phyloP scores from a whole-genome alignment of 2,329 filamentous ascomycete genomes.

The Cercospora beticola region DNA sequence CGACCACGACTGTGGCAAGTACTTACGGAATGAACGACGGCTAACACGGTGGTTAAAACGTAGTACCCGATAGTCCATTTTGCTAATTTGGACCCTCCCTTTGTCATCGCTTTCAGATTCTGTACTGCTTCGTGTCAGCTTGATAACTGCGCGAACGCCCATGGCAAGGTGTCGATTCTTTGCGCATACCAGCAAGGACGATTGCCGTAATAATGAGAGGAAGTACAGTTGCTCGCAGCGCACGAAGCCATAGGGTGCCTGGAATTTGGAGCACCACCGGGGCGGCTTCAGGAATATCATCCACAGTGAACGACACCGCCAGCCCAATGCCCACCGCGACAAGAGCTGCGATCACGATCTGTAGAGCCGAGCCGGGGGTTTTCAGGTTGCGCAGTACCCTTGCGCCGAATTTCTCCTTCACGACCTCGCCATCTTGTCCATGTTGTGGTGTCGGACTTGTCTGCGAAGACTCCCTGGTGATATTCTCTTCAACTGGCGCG shows the following conservation, averaged over 20 bases:
- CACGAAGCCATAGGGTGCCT: slow-evolving; percentile 52
- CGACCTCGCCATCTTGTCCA: slow-evolving; percentile 1
- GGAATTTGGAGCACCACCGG: slow-evolving; percentile 50
- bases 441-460: neutral
- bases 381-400: slow-evolving; percentile 42
- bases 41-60: slow-evolving; percentile 51
- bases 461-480: slow-evolving; percentile 6
- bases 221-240: slow-evolving; percentile 52
- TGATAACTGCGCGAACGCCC: neutral
- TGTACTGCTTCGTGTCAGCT: slow-evolving; percentile 41
- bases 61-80: slow-evolving; percentile 54
- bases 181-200: slow-evolving; percentile 39
- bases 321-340: slow-evolving; percentile 54
- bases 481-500: neutral
- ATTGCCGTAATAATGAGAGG: slow-evolving; percentile 55
- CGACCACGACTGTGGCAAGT: neutral
- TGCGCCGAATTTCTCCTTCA: slow-evolving; percentile 21
- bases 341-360: slow-evolving; percentile 52
- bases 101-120: slow-evolving; percentile 49
- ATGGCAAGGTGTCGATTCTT: neutral
- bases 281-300: slow-evolving; percentile 46
- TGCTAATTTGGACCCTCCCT: slow-evolving; percentile 48
- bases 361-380: slow-evolving; percentile 49
- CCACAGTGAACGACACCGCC: slow-evolving; percentile 45
- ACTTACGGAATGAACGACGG: slow-evolving; percentile 46